These are phyloP conservation scores for Pseudopithomyces maydicus DNA, from an alignment of 2,329 filamentous ascomycete genomes.

Conservation along the genomic window DNA sequence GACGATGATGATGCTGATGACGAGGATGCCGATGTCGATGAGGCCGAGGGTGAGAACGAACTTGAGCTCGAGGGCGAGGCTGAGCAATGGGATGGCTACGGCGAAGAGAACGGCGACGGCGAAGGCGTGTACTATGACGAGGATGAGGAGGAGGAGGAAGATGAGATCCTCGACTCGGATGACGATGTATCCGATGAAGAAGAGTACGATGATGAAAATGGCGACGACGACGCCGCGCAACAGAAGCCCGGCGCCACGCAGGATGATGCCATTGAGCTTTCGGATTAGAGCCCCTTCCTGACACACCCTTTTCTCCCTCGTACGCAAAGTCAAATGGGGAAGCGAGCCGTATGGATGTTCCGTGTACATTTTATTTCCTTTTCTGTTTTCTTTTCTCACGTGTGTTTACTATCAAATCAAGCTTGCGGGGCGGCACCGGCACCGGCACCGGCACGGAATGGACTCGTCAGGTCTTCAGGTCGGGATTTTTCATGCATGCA, in stretches of 20 bases:
- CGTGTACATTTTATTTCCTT: neutral
- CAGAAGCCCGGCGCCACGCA: slow-evolving; percentile 31
- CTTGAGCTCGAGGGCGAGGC: slow-evolving; percentile 15
- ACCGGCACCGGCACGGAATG: too few relatives aligned
- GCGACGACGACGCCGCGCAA: slow-evolving; percentile 17
- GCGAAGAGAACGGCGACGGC: slow-evolving; percentile 10
- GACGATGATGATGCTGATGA: slow-evolving; percentile 15
- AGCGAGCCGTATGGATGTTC: neutral
- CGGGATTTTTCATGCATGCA: slow-evolving; percentile 8
- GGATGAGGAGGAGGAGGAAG: slow-evolving; percentile 19
- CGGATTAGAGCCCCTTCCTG: slow-evolving; percentile 21
- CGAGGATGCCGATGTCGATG: slow-evolving; percentile 15
- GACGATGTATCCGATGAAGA: neutral
- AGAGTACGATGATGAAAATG: slow-evolving; percentile 21
- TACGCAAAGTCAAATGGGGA: neutral
- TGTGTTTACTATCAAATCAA: too few relatives aligned
- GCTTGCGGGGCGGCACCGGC: too few relatives aligned
- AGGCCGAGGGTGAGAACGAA: slow-evolving; percentile 14
- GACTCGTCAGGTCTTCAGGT: too few relatives aligned
- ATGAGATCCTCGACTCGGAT: neutral
- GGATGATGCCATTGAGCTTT: slow-evolving; percentile 43
- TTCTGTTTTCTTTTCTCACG: neutral
- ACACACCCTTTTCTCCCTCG: neutral
- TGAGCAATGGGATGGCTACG: slow-evolving; percentile 5
- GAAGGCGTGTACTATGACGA: slow-evolving; percentile 22